Conservation (phyloP, 1,139 yeast genomes). For the Chernovozyma sophiae-reginae region DNA sequence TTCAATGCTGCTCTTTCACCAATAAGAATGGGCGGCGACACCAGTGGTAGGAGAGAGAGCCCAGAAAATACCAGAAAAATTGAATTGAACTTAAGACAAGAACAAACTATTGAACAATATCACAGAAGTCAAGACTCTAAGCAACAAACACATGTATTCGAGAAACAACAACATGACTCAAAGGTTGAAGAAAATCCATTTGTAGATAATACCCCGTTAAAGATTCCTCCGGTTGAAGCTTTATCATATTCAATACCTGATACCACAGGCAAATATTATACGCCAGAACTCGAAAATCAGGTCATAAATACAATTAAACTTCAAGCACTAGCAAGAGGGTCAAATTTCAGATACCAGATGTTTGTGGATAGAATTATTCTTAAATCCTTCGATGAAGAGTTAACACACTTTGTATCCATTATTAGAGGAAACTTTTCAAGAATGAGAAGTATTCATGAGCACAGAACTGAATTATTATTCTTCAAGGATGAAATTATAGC, state of each 20-base stretch:
- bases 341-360: constrained; percentile 56
- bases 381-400: constrained; percentile 48
- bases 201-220: neutral
- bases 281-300: constrained; percentile 9
- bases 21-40: constrained; percentile 1
- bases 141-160: neutral
- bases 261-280: neutral
- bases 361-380: constrained; percentile 60
- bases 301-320: constrained; percentile 32
- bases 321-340: constrained; percentile 66
- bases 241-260: neutral
- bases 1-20: constrained; percentile 21
- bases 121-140: neutral
- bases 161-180: neutral
- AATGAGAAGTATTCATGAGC: constrained; percentile 33
- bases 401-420: constrained; percentile 32
- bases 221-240: neutral
- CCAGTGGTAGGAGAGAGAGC: neutral
- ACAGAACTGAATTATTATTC: constrained; percentile 30
- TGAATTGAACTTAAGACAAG: neutral
- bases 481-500: constrained; percentile 25
- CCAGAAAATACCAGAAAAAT: neutral
- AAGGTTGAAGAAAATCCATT: constrained; percentile 5
- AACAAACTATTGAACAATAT: neutral
- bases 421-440: constrained; percentile 40